These are phyloP conservation scores for Solanum medicagineum DNA, from an alignment of 257 asterid species.

Conservation along the genomic window DNA sequence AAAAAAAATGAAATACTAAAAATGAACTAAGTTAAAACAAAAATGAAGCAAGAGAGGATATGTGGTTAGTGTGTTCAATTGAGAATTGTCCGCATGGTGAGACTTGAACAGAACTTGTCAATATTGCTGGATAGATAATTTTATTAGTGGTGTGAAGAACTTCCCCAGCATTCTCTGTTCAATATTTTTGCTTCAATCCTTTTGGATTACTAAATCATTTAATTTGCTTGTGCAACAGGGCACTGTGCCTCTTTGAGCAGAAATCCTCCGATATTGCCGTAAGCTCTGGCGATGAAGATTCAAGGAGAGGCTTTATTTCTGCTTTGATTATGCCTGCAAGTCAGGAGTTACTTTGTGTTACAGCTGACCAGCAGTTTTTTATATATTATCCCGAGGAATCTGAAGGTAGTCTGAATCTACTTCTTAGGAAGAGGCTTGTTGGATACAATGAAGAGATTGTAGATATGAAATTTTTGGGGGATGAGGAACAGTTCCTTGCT, in stretches of 20 bases:
- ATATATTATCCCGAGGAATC: conserved; percentile 46
- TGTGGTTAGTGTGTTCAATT: not conserved
- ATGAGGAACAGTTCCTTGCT: conserved; percentile 79
- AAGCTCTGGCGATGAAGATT: conserved; percentile 53
- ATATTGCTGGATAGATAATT: not conserved
- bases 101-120: not conserved
- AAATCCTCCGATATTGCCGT: conserved; percentile 66
- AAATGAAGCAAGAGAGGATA: not conserved
- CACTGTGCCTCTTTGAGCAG: conserved; percentile 73
- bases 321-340: conserved; percentile 69
- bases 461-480: conserved; percentile 95
- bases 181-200: not conserved
- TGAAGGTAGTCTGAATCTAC: conserved; percentile 38
- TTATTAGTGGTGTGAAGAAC: not conserved
- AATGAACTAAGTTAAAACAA: not conserved
- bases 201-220: not conserved
- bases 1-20: not conserved
- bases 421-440: conserved; percentile 61
- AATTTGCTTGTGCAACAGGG: conserved; percentile 35
- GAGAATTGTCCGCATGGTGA: not conserved
- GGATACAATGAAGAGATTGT: conserved; percentile 95
- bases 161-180: not conserved
- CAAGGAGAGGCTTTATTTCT: conserved; percentile 73
- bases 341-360: conserved; percentile 74
- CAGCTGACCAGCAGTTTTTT: conserved; percentile 95